Conservation (phyloP, 2,329 filamentous ascomycete genomes). For the Fusarium sp. region DNA sequence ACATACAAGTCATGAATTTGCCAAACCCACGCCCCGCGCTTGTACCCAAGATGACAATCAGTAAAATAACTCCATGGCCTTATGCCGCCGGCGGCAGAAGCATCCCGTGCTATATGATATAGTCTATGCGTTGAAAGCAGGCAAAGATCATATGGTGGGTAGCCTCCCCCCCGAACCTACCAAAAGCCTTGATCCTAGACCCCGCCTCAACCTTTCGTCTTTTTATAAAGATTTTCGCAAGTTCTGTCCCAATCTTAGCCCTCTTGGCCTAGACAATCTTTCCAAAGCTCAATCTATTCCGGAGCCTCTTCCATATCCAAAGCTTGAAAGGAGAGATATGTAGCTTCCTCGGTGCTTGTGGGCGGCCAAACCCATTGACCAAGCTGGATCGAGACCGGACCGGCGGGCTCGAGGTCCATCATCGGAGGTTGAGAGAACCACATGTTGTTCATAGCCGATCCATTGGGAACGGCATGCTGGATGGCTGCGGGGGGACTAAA, state of each 20-base stretch:
- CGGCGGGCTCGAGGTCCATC: slow-evolving; percentile 47
- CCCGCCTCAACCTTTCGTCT: background rate
- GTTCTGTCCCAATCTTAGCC: background rate
- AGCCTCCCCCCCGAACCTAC: background rate
- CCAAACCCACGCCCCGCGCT: background rate
- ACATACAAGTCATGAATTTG: background rate
- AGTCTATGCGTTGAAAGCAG: background rate
- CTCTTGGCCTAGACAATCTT: background rate
- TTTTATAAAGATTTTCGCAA: background rate
- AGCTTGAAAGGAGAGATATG: slow-evolving; percentile 32
- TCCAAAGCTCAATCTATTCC: background rate
- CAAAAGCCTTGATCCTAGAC: background rate
- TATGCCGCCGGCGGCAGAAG: slow-evolving; percentile 1
- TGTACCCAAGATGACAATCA: background rate
- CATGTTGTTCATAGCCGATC: slow-evolving; percentile 41
- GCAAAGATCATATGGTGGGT: background rate
- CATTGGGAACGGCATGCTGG: slow-evolving; percentile 42
- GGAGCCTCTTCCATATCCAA: slow-evolving; percentile 37
- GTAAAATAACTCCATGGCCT: background rate
- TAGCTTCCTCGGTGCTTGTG: slow-evolving; percentile 32
- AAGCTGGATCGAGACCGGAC: slow-evolving; percentile 37
- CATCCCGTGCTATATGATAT: background rate
- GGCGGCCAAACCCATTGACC: slow-evolving; percentile 48
- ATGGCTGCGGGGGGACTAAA: slow-evolving; percentile 25
- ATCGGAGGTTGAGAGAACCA: slow-evolving; percentile 48